Evolutionary conservation across 305 asterid species (phyloP).

Genomic region (Solanum chacoense): DNA sequence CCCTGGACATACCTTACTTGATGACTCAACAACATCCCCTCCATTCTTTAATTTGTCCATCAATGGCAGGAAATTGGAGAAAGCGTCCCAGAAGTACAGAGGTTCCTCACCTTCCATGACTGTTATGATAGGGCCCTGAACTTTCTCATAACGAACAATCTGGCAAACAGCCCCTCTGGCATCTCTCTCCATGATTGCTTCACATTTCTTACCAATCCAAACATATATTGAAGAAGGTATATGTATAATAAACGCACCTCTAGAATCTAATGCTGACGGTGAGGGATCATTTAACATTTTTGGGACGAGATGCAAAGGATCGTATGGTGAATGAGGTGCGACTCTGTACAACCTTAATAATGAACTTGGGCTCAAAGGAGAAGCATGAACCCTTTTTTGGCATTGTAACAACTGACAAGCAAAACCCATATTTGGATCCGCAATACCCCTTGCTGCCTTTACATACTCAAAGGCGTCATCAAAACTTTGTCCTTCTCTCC

Average conservation of each 20-base stretch:
- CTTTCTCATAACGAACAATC: slow-evolving; percentile 42
- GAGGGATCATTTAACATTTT: slow-evolving; percentile 38
- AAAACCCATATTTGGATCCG: slow-evolving; percentile 50
- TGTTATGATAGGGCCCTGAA: slow-evolving; percentile 27
- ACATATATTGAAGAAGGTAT: slow-evolving; percentile 33
- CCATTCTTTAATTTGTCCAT: slow-evolving; percentile 25
- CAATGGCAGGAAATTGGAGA: slow-evolving; percentile 35
- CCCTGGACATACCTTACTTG: slow-evolving; percentile 17
- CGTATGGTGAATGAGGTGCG: slow-evolving; percentile 43
- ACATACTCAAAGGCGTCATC: slow-evolving; percentile 45
- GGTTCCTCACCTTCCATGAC: slow-evolving; percentile 34
- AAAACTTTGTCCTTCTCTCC: slow-evolving; percentile 48
- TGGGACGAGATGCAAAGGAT: slow-evolving; percentile 43
- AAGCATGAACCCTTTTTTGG: slow-evolving; percentile 41
- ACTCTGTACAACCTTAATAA: slow-evolving; percentile 32
- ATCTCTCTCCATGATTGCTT: slow-evolving; percentile 32
- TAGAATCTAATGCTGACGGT: slow-evolving; percentile 34
- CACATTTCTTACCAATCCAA: slow-evolving; percentile 40
- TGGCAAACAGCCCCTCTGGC: slow-evolving; percentile 45
- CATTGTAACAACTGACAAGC: slow-evolving; percentile 42
- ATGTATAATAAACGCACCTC: slow-evolving; percentile 41
- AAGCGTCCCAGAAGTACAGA: slow-evolving; percentile 35
- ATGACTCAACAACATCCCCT: slow-evolving; percentile 15
- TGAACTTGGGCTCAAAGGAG: slow-evolving; percentile 41
- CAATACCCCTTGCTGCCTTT: slow-evolving; percentile 41